Evolutionary conservation across 441 rosid genomes (phyloP).

Genomic region (Hura crepitans): DNA sequence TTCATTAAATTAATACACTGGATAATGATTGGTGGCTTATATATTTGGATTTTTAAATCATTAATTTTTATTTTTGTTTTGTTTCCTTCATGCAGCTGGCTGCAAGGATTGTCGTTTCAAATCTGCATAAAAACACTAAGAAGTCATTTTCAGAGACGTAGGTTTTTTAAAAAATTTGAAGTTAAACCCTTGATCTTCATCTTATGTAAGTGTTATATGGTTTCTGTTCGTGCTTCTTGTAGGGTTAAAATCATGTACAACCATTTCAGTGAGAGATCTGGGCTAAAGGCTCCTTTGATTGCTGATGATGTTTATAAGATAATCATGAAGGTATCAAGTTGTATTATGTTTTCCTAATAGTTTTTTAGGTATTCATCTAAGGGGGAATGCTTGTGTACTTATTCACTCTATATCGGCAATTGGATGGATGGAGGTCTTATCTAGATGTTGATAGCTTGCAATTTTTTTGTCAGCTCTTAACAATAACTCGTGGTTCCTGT

Average conservation of each 20-base stretch:
- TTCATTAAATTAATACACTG: not conserved
- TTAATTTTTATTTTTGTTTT: slow-evolving; percentile 6
- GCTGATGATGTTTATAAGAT: slow-evolving; percentile 85
- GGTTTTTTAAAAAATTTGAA: slow-evolving; percentile 23
- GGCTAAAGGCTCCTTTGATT: slow-evolving; percentile 61
- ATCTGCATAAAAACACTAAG: slow-evolving; percentile 81
- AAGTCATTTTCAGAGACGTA: slow-evolving; percentile 87
- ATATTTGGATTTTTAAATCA: not conserved
- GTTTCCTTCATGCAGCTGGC: slow-evolving; percentile 63
- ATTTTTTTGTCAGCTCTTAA: not conserved
- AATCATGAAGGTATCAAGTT: slow-evolving; percentile 57
- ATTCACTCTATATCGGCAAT: not conserved
- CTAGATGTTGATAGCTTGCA: not conserved
- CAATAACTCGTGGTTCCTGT: not conserved
- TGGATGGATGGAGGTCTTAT: not conserved
- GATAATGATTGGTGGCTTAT: not conserved
- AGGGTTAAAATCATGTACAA: slow-evolving; percentile 73
- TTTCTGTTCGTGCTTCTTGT: slow-evolving; percentile 23
- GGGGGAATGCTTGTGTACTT: not conserved
- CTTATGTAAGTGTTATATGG: not conserved
- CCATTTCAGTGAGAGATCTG: slow-evolving; percentile 67
- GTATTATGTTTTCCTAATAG: not conserved
- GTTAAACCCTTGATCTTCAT: no score
- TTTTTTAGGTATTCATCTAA: not conserved
- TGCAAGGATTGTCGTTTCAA: slow-evolving; percentile 86